Base-by-base conservation (phyloP, 352 stramenopile species). In the Globisporangium parvum region DNA sequence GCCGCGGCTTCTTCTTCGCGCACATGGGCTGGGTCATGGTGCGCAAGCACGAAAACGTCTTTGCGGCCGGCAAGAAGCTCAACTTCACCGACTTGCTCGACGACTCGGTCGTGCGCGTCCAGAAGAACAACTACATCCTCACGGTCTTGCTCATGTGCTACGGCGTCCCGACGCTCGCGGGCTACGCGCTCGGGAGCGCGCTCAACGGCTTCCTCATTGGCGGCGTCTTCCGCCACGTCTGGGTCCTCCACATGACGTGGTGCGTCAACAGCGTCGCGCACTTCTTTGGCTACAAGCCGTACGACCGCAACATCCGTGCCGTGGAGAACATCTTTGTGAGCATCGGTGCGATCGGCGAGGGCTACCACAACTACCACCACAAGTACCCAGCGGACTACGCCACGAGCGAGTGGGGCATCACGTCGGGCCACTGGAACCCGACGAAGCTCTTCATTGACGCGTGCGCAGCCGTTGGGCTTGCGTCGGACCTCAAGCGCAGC, bases 11-110 rank as follows among this genome's bases (percentile, higher is more conserved):
- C 73, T 99, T 99, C 80, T 99, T 98, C 69, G 93, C 97, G 14
- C 96, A 99, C 80, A 98, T 99, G 83, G 97, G 97, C 59, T 99
- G 97, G 97, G 78, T 99, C 41, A 97, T 98, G 71, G 83, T 99
- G 23, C 98, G 98, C 75, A 99, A 99, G 76, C 89, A 99, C 80
- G 79, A 86, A 10, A 93, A 95, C 63, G 88, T 87, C 55, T 44
- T 92, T 45, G 85, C 89, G n/a, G 73, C 73, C 53, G 85, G 82
- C 58, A 86, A 88, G 60, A 97, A 98, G 69, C 77, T 99, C 52
- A 94, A 97, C 69, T 98, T 98, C 63, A 85, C 78, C 17, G 97
- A 99, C 64, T 70, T 99, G 35, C 66, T 96, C 40, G 83, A 80
- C 18, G 96, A 99, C 72, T 79, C 88, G 11, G 67, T 98, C 24